Base-by-base conservation (phyloP, 1,284 basidiomycete genomes). In the Fereydounia khargensis region DNA sequence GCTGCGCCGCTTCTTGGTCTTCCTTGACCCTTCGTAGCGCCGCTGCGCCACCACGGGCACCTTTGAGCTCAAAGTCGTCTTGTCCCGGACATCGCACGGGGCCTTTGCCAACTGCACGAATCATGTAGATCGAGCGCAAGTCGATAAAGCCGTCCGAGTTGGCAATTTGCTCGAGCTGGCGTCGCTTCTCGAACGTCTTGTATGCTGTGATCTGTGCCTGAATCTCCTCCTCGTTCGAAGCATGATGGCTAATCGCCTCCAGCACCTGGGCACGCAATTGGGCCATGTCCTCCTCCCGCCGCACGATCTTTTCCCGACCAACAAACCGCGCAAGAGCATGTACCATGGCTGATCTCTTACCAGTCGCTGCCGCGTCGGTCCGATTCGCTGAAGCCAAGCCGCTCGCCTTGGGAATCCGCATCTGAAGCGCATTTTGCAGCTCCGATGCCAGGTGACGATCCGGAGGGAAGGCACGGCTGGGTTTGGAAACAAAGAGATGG, bases 151-250 rank as follows among this genome's bases (percentile, higher is more conserved):
- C 84, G 9, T 80, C 81, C 6, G 87, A 84, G 38, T 81, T 74
- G 62, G 83, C 77, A 27, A 90, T 81, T 72, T 90, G 89, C 59
- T 79, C 77, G 13, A 80, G 78, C 6, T 86, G 85, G 42, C 88
- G 80, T 39, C 79, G 75, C 21, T 44, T 42, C 48, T 75, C 71
- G 37, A 61, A 62, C 4, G 56, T 56, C 20, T 49, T 39, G 41
- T 65, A 75, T 9, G 65, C 62, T 17, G 57, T 47, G 17, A 64
- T 49, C 35, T 70, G 68, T 2, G 38, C 60, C 41, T 54, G 41
- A 8, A 67, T 32, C 38, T 59, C 57, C 19, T 68, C 65, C 9
- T 62, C 61, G 8, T 49, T 55, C 36, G 50, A 47, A 13, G 55
- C 53, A n/a, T 44, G 30, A 24, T 47, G 40, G 47, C 60, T 52